Evolutionary conservation across 129 eudicot species (phyloP).

Genomic region (sunflower (Helianthus annuus)): DNA sequence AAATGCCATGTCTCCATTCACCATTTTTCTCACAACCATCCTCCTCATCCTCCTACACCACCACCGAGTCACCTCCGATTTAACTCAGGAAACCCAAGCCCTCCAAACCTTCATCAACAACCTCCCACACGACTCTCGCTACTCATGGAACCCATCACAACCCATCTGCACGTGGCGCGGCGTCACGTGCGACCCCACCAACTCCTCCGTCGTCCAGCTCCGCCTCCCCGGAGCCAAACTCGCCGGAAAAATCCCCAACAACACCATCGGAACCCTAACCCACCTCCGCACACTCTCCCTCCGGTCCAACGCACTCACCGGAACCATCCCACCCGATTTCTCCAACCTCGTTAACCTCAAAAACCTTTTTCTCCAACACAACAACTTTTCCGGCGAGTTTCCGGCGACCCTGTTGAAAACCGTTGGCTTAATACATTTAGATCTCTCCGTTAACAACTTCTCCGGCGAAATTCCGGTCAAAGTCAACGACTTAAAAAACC

Average conservation of each 20-base stretch:
- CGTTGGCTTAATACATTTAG: constrained; percentile 55
- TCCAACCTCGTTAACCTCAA: constrained; percentile 47
- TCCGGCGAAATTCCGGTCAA: constrained; percentile 70
- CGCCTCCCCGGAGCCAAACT: constrained; percentile 81
- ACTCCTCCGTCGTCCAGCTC: constrained; percentile 48
- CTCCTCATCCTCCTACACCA: not conserved
- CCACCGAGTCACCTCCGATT: constrained; percentile 53
- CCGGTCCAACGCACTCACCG: constrained; percentile 63
- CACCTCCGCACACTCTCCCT: constrained; percentile 73
- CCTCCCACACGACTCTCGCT: constrained; percentile 60
- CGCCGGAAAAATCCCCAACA: constrained; percentile 58
- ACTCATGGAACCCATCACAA: constrained; percentile 60
- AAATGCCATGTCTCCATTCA: constrained; percentile 16
- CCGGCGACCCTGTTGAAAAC: constrained; percentile 52
- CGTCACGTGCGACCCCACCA: constrained; percentile 56
- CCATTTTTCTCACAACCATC: not conserved
- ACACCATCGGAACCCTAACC: constrained; percentile 53
- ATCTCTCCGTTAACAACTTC: constrained; percentile 58
- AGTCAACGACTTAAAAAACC: constrained; percentile 53
- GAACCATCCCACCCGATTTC: constrained; percentile 66
- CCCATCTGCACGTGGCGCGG: constrained; percentile 84
- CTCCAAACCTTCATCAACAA: constrained; percentile 59
- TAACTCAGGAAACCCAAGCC: constrained; percentile 71
- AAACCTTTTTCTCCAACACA: constrained; percentile 56
- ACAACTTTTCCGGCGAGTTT: constrained; percentile 62